phyloP scores from a whole-genome alignment of 1,284 basidiomycete genomes.

The Athelia psychrophila region DNA sequence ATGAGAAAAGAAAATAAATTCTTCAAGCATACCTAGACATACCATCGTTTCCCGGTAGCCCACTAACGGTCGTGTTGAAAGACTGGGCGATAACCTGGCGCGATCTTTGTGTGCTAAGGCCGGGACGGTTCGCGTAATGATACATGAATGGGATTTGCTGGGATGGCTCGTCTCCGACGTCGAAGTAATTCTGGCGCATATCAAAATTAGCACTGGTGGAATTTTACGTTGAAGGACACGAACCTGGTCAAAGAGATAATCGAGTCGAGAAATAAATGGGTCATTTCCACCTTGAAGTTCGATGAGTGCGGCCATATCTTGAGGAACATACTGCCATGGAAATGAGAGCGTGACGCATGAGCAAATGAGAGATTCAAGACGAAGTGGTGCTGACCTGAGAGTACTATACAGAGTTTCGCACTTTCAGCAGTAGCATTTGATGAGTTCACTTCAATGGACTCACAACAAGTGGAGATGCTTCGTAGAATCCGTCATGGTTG shows the following conservation, averaged over 20 bases:
- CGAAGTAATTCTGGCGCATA: slow-evolving; percentile 42
- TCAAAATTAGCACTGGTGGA: neutral
- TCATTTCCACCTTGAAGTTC: slow-evolving; percentile 53
- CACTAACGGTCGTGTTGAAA: slow-evolving; percentile 53
- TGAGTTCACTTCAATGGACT: slow-evolving; percentile 11
- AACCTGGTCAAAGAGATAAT: slow-evolving; percentile 54
- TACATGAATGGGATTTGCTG: slow-evolving; percentile 66
- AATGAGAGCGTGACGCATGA: no score
- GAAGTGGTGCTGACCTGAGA: slow-evolving; percentile 35
- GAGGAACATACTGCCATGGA: slow-evolving; percentile 49
- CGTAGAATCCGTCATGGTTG: slow-evolving; percentile 63
- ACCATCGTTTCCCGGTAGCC: slow-evolving; percentile 64
- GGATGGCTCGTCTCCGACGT: slow-evolving; percentile 58
- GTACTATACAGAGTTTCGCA: slow-evolving; percentile 29
- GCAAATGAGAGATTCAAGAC: slow-evolving; percentile 6
- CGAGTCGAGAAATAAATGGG: slow-evolving; percentile 49
- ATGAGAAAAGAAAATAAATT: neutral
- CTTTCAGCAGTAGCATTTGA: neutral
- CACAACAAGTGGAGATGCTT: slow-evolving; percentile 59
- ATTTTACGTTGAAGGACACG: slow-evolving; percentile 3
- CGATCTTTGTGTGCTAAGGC: slow-evolving; percentile 53
- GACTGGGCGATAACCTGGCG: slow-evolving; percentile 50
- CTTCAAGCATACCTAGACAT: slow-evolving; percentile 7
- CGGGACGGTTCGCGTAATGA: slow-evolving; percentile 58
- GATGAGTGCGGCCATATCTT: slow-evolving; percentile 60